These are phyloP conservation scores for Neurospora crassa DNA, from an alignment of 2,329 filamentous ascomycete species.

Conservation along the genomic window DNA sequence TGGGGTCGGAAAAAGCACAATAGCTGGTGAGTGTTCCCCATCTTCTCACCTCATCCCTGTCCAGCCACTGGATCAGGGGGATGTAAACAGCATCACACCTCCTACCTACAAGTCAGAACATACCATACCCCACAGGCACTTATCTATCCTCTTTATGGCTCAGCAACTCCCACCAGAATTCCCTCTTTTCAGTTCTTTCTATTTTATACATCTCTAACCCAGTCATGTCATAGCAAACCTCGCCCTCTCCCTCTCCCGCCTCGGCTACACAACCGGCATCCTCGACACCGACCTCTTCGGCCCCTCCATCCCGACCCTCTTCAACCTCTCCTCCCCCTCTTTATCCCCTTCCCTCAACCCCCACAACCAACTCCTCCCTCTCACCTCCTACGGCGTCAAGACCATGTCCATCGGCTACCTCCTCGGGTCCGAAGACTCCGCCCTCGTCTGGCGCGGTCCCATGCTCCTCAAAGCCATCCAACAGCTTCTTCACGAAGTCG, in stretches of 20 bases:
- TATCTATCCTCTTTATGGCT: too few species aligned
- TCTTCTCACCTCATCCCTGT: neutral
- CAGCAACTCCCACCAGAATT: too few species aligned
- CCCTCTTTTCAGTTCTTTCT: too few species aligned
- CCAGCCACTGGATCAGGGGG: neutral
- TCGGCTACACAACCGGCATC: constrained; percentile 75
- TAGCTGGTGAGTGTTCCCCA: constrained; percentile 52
- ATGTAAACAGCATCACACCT: neutral
- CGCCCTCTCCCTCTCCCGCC: constrained; percentile 73
- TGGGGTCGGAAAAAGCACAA: constrained; percentile 94
- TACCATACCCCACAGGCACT: too few species aligned
- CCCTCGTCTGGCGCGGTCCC: constrained; percentile 88
- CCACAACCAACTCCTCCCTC: constrained; percentile 65
- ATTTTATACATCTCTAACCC: too few species aligned
- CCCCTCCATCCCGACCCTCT: constrained; percentile 82
- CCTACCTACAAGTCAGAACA: too few species aligned
- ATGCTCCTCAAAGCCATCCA: constrained; percentile 98
- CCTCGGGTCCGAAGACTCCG: constrained; percentile 63
- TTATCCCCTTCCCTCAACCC: constrained; percentile 45
- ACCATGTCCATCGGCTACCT: constrained; percentile 99
- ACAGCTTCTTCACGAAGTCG: constrained; percentile 88
- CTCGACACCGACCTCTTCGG: constrained; percentile 96
- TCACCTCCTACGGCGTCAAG: constrained; percentile 91
- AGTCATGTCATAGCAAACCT: constrained; percentile 55
- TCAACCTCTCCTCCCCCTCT: constrained; percentile 68